phyloP scores from a whole-genome alignment of 2,329 filamentous ascomycete genomes.

The Aspergillus transmontanensis region DNA sequence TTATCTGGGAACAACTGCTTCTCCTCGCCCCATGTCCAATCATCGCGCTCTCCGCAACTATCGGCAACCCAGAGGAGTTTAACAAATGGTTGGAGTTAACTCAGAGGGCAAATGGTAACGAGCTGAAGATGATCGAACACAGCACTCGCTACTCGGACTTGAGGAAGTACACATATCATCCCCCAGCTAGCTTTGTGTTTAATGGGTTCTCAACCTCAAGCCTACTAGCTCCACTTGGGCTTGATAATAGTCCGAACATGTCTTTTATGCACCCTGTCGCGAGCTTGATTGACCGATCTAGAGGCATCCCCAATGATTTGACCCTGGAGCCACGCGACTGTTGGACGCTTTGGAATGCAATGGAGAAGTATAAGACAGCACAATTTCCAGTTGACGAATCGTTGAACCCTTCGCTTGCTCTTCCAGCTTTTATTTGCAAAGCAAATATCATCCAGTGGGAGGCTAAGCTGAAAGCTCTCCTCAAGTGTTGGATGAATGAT shows the following conservation, averaged over 20 bases:
- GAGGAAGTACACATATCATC: slow-evolving; percentile 70
- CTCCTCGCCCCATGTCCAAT: slow-evolving; percentile 75
- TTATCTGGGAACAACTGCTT: slow-evolving; percentile 78
- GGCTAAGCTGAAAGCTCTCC: slow-evolving; percentile 57
- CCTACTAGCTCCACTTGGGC: slow-evolving; percentile 39
- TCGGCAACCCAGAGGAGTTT: slow-evolving; percentile 74
- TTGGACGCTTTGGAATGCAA: slow-evolving; percentile 64
- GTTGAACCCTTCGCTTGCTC: slow-evolving; percentile 37
- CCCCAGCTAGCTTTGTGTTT: slow-evolving; percentile 54
- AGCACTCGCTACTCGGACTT: slow-evolving; percentile 73
- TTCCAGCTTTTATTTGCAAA: slow-evolving; percentile 63
- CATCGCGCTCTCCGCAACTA: slow-evolving; percentile 76
- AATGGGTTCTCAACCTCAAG: slow-evolving; percentile 47
- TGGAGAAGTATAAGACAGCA: slow-evolving; percentile 60
- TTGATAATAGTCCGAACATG: slow-evolving; percentile 55
- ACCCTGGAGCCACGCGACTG: slow-evolving; percentile 73
- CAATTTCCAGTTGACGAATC: slow-evolving; percentile 49
- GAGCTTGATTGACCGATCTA: slow-evolving; percentile 61
- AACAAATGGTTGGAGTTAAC: slow-evolving; percentile 67
- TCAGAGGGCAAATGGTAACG: slow-evolving; percentile 63
- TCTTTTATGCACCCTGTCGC: slow-evolving; percentile 67
- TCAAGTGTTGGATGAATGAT: slow-evolving; percentile 64
- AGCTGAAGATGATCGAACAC: slow-evolving; percentile 70
- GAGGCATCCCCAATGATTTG: slow-evolving; percentile 68
- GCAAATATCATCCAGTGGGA: slow-evolving; percentile 69